phyloP scores from a whole-genome alignment of 1,284 basidiomycete species.

The Hemileia vastatrix region DNA sequence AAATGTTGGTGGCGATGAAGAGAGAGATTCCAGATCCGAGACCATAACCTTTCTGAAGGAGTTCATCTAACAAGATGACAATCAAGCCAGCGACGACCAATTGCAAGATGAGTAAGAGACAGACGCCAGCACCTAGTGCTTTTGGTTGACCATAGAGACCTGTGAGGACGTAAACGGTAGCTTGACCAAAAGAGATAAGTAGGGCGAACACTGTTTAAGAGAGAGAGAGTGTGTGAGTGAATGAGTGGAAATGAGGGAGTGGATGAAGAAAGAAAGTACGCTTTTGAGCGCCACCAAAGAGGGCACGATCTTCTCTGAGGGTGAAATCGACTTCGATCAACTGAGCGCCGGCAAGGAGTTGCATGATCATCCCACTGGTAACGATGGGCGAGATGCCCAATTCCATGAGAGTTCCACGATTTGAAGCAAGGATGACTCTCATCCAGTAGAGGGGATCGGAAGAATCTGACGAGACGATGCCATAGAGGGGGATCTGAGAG shows the following conservation, averaged over 20 bases:
- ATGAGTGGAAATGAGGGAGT: neutral
- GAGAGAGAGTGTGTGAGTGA: neutral
- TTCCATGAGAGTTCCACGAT: conserved; percentile 98
- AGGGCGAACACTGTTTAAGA: conserved; percentile 71
- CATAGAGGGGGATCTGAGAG: conserved; percentile 91
- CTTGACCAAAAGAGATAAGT: conserved; percentile 90
- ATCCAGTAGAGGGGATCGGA: conserved; percentile 99
- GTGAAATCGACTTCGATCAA: conserved; percentile 95
- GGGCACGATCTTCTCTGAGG: conserved; percentile 89
- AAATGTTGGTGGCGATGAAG: conserved; percentile 99
- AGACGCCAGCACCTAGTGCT: conserved; percentile 92
- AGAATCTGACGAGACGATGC: conserved; percentile 96
- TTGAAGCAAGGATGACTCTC: conserved; percentile 96
- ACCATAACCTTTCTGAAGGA: conserved; percentile 97
- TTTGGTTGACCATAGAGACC: conserved; percentile 91
- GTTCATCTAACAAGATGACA: conserved; percentile 95
- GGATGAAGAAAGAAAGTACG: conserved; percentile 52
- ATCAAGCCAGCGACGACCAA: conserved; percentile 87
- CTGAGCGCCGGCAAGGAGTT: conserved; percentile 92
- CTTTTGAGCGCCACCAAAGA: conserved; percentile 96
- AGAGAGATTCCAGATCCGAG: conserved; percentile 96
- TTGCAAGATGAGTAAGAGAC: conserved; percentile 86
- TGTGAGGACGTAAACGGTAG: conserved; percentile 92
- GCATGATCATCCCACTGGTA: conserved; percentile 99
- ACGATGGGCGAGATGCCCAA: conserved; percentile 96